Evolutionary conservation across 1,284 basidiomycete species (phyloP).

Genomic region (Abortiporus biennis): DNA sequence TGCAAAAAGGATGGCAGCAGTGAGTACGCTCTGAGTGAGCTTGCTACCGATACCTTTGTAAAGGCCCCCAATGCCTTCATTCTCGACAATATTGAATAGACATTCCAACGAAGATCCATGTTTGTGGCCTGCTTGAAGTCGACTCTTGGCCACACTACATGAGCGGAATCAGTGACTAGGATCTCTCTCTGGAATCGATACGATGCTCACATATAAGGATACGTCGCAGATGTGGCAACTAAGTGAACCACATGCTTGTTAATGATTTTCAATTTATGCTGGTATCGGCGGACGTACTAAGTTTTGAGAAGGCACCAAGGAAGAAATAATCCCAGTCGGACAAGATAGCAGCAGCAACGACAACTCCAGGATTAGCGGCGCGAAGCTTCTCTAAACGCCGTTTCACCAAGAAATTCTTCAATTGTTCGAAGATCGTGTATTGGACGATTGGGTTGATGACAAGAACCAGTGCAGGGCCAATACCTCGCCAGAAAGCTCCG

Average conservation of each 20-base stretch:
- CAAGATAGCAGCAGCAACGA: constrained; percentile 41
- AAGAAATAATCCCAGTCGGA: constrained; percentile 87
- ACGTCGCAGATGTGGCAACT: constrained; percentile 74
- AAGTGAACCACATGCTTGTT: constrained; percentile 1
- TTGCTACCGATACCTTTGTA: constrained; percentile 86
- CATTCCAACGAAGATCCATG: constrained; percentile 66
- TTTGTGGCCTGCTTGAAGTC: constrained; percentile 72
- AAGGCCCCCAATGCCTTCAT: constrained; percentile 76
- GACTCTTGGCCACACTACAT: constrained; percentile 73
- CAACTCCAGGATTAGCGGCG: constrained; percentile 33
- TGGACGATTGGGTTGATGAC: constrained; percentile 95
- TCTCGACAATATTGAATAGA: constrained; percentile 61
- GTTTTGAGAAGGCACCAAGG: constrained; percentile 83
- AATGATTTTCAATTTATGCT: too few relatives aligned
- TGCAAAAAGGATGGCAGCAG: constrained; percentile 86
- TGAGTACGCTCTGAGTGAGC: constrained; percentile 84
- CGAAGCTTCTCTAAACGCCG: constrained; percentile 51
- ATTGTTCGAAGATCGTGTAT: constrained; percentile 84
- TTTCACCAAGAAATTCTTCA: constrained; percentile 74
- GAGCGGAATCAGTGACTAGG: background rate
- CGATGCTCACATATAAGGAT: constrained; percentile 67
- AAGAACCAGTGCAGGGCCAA: constrained; percentile 89
- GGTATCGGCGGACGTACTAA: constrained; percentile 42
- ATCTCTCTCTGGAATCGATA: background rate
- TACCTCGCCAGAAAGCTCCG: constrained; percentile 88